Percentiles rank a stretch among this genome's conserved stretches.
phyloP scores from a whole-genome alignment of 371 early-diverging fungal genomes.

The Coemansia sp. region DNA sequence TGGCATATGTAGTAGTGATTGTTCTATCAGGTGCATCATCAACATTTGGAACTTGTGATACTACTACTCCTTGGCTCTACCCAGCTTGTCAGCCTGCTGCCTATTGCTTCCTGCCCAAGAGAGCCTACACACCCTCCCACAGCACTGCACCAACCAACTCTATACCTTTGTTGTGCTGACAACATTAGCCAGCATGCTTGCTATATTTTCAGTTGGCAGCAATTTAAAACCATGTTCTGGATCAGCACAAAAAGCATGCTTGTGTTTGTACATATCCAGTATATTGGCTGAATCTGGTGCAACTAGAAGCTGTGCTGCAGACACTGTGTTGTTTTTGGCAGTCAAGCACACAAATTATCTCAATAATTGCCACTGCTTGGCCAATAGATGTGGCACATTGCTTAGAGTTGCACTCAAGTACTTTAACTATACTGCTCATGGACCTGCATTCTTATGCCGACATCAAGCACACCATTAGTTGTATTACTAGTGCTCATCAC shows the following conservation, averaged over 20 bases:
- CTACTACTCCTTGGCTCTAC: slow-evolving; percentile 36
- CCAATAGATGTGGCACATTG: background rate
- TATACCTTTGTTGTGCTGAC: background rate
- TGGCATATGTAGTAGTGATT: slow-evolving; percentile 14
- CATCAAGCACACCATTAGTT: background rate
- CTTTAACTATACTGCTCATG: too few relatives aligned
- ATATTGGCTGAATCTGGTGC: background rate
- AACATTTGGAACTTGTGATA: slow-evolving; percentile 51
- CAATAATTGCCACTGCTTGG: background rate
- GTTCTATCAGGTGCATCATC: slow-evolving; percentile 29
- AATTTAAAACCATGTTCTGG: too few relatives aligned
- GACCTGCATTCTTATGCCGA: background rate
- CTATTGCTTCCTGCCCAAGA: slow-evolving; percentile 21
- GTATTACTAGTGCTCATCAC: slow-evolving; percentile 12
- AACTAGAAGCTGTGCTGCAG: background rate
- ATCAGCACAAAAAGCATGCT: too few relatives aligned
- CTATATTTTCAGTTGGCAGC: background rate
- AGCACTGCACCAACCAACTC: slow-evolving; percentile 26
- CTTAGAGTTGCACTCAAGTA: background rate
- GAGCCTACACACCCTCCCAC: slow-evolving; percentile 25
- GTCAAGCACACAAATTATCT: background rate
- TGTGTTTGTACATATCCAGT: too few relatives aligned
- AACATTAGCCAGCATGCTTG: background rate
- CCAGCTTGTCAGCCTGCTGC: slow-evolving; percentile 17
- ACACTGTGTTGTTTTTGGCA: background rate